Evolutionary conservation across 192 early-diverging fungal genomes (phyloP).

Genomic region (Coemansia sp.): DNA sequence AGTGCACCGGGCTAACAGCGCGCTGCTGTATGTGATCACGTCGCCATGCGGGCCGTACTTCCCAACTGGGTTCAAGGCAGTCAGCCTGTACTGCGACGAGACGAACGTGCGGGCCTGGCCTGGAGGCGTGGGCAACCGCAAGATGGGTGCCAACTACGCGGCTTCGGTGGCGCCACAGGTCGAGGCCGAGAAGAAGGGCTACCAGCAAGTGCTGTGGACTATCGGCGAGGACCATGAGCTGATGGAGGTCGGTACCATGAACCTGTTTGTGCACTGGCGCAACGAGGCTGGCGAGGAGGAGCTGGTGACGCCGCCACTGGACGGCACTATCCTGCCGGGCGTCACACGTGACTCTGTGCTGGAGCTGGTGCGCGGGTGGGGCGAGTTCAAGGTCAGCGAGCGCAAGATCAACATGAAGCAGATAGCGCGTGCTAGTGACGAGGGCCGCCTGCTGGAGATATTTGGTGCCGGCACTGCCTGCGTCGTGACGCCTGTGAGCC

Average conservation of each 20-base stretch:
- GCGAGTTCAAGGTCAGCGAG: slow-evolving; percentile 85
- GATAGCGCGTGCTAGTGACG: slow-evolving; percentile 69
- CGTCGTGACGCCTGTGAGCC: slow-evolving; percentile 91
- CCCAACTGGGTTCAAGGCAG: slow-evolving; percentile 88
- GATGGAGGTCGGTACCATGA: slow-evolving; percentile 98
- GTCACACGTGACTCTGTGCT: slow-evolving; percentile 94
- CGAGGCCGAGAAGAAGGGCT: slow-evolving; percentile 82
- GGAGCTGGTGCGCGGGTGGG: slow-evolving; percentile 72
- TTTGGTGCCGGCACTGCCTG: slow-evolving; percentile 96
- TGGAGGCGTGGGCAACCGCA: slow-evolving; percentile 89
- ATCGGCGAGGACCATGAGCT: slow-evolving; percentile 82
- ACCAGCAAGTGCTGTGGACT: slow-evolving; percentile 93
- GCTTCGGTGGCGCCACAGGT: slow-evolving; percentile 68
- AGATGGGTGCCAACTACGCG: slow-evolving; percentile 74
- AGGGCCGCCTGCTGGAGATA: slow-evolving; percentile 84
- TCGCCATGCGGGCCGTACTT: slow-evolving; percentile 96
- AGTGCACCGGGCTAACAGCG: slow-evolving; percentile 76
- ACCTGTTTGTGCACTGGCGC: slow-evolving; percentile 88
- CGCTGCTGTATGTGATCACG: slow-evolving; percentile 83
- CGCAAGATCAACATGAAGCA: slow-evolving; percentile 78
- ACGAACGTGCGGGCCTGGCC: slow-evolving; percentile 92
- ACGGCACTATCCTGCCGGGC: slow-evolving; percentile 93
- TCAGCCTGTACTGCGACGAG: slow-evolving; percentile 79
- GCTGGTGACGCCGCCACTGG: slow-evolving; percentile 86
- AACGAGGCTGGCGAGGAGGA: slow-evolving; percentile 80